These are phyloP conservation scores for Schrenkiella parvula DNA, from an alignment of 345 rosid genomes.

Conservation along the genomic window DNA sequence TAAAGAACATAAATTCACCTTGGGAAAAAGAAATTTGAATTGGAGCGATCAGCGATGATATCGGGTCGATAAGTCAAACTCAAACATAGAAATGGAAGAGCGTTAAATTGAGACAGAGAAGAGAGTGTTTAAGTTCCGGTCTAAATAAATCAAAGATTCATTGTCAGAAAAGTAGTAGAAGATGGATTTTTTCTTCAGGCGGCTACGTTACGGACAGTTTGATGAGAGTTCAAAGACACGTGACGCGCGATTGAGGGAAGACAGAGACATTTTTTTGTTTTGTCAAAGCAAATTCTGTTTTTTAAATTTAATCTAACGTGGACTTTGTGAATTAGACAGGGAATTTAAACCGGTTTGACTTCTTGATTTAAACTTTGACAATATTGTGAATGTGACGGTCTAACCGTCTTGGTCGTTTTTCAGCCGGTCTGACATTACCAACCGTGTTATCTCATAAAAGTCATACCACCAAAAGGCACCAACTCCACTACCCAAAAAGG, in stretches of 20 bases:
- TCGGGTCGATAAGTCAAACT: not conserved
- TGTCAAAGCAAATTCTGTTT: conserved; percentile 6
- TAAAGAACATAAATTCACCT: not conserved
- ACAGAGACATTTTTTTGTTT: not conserved
- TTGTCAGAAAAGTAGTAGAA: conserved; percentile 10
- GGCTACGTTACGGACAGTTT: conserved; percentile 16
- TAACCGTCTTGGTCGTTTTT: not conserved
- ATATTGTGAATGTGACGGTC: not conserved
- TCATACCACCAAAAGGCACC: conserved; percentile 3
- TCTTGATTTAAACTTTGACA: not conserved
- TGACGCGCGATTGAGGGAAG: conserved; percentile 14
- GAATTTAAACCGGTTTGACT: conserved; percentile 13
- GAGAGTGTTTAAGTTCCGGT: not conserved
- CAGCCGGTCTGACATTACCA: conserved; percentile 1
- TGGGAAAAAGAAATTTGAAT: not conserved
- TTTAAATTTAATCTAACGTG: not conserved
- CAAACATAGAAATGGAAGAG: not conserved
- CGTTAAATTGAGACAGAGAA: not conserved
- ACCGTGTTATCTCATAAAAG: not conserved
- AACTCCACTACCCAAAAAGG: not conserved
- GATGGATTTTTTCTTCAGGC: not conserved
- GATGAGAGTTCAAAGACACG: conserved; percentile 19
- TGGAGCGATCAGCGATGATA: conserved; percentile 9
- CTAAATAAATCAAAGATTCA: not conserved
- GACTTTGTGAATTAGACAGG: conserved; percentile 8